These are phyloP conservation scores for Paramarasmius palmivorus DNA, from an alignment of 1,284 basidiomycete genomes.

Conservation along the genomic window DNA sequence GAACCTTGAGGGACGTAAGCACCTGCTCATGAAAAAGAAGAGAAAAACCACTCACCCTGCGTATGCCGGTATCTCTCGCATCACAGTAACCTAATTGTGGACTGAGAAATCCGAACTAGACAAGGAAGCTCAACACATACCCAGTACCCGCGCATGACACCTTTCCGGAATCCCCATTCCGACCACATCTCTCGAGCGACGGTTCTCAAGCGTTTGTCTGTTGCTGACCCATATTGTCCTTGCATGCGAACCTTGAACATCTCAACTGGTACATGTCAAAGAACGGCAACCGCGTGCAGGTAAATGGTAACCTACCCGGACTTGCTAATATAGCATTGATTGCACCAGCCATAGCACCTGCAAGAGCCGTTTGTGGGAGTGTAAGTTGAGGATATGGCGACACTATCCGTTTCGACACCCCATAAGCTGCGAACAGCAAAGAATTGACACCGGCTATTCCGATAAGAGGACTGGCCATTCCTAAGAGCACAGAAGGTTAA, in stretches of 20 bases:
- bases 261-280: conserved; percentile 52
- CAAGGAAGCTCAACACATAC: conserved; percentile 39
- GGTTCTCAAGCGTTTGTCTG: conserved; percentile 75
- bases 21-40: background rate
- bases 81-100: conserved; percentile 75
- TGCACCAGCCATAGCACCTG: conserved; percentile 91
- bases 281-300: background rate
- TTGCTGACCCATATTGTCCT: conserved; percentile 79
- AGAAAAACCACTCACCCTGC: conserved; percentile 62
- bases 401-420: conserved; percentile 76
- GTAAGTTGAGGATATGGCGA: conserved; percentile 87
- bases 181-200: conserved; percentile 83
- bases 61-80: conserved; percentile 93
- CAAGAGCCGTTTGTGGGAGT: conserved; percentile 77
- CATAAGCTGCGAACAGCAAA: conserved; percentile 90
- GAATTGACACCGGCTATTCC: conserved; percentile 98
- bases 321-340: conserved; percentile 86
- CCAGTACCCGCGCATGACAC: conserved; percentile 97
- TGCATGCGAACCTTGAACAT: conserved; percentile 98
- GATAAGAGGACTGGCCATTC: conserved; percentile 88
- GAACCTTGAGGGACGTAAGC: conserved; percentile 45
- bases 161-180: conserved; percentile 81
- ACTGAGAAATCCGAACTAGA: background rate
- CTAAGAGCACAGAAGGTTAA: conserved; percentile 43
- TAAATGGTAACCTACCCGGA: conserved; percentile 58